Evolutionary conservation across 306 rosid genomes (phyloP), one percentile per base, ranked within the genome.

Genomic region (Corylus americana): DNA sequence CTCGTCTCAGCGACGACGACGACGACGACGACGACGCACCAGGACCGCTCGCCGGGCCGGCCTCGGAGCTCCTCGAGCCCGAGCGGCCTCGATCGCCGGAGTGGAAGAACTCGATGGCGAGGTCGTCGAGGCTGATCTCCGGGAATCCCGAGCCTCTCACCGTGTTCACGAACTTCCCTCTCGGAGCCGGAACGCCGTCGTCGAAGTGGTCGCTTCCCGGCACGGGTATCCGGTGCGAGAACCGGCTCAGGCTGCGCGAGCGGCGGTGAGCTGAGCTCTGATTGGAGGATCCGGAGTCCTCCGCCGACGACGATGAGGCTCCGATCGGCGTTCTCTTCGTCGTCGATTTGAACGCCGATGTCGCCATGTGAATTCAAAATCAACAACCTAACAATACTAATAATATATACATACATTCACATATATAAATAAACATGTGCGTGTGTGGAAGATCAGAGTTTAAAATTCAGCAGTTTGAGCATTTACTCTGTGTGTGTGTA

Each of bases 301-400:
- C 87, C 3, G 77, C 49, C 11, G 84, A 76, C 25, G 91, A 63
- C 64, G 85, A 53, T 1, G 82, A 45, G 7, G 95, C 83, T 47
- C 96, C 99, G 37, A 89, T 87, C 58, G 90, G 76, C 13, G 86
- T 85, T 71, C 99, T 86, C 80, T 86, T 96, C 64, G 99, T 85
- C 63, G 94, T 96, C 2, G 99, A 96, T 82, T 93, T 96, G 94
- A 96, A 96, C 45, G 99, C 98, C 16, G 99, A 88, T 11, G 96
- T 89, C 69, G 99, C 99, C 98, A 93, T 93, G 44, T 50, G 12
- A 6, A 42, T 20, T 1, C 25, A 44, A 35, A 7, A 16, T 10
- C 59, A 50, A 18, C 29, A 70, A 59, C 22, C 20, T 4, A 29
- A 25, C 2, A 47, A 13, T 18, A 48, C 22, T 7, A 16, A 62